phyloP scores from a whole-genome alignment of 257 asterid species.

The Solanum okadae region DNA sequence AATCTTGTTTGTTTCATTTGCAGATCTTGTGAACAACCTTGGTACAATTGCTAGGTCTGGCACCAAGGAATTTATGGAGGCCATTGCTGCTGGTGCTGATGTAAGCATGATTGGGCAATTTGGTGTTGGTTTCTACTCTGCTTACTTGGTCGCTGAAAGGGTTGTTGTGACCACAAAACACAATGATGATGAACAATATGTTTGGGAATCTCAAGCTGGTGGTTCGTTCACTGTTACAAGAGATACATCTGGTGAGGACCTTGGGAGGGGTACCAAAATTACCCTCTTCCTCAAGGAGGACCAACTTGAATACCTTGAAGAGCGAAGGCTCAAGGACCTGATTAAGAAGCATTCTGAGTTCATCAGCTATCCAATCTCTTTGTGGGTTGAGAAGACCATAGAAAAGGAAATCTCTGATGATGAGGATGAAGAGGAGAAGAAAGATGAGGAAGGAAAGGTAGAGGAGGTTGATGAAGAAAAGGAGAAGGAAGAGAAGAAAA shows the following conservation, averaged over 20 bases:
- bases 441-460: constrained; percentile 54
- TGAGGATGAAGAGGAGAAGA: constrained; percentile 57
- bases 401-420: constrained; percentile 65
- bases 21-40: constrained; percentile 67
- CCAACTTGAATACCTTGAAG: constrained; percentile 68
- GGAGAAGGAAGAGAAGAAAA: constrained; percentile 52
- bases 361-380: constrained; percentile 57
- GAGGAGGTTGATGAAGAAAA: constrained; percentile 56
- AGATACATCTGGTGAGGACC: constrained; percentile 40
- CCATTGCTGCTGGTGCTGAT: constrained; percentile 69
- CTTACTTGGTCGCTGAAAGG: constrained; percentile 57
- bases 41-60: constrained; percentile 62
- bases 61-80: constrained; percentile 68
- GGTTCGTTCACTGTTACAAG: constrained; percentile 58
- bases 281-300: constrained; percentile 52
- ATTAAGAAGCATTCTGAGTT: constrained; percentile 56
- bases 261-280: constrained; percentile 60
- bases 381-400: constrained; percentile 52
- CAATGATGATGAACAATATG: constrained; percentile 55
- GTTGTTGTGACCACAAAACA: constrained; percentile 52
- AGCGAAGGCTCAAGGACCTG: constrained; percentile 53
- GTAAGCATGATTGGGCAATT: constrained; percentile 73
- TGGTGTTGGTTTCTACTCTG: constrained; percentile 64
- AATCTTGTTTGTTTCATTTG: neutral
- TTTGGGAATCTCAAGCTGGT: constrained; percentile 71